Evolutionary conservation across 2,329 filamentous ascomycete species (phyloP).

Genomic region (Trichoderma gracile): DNA sequence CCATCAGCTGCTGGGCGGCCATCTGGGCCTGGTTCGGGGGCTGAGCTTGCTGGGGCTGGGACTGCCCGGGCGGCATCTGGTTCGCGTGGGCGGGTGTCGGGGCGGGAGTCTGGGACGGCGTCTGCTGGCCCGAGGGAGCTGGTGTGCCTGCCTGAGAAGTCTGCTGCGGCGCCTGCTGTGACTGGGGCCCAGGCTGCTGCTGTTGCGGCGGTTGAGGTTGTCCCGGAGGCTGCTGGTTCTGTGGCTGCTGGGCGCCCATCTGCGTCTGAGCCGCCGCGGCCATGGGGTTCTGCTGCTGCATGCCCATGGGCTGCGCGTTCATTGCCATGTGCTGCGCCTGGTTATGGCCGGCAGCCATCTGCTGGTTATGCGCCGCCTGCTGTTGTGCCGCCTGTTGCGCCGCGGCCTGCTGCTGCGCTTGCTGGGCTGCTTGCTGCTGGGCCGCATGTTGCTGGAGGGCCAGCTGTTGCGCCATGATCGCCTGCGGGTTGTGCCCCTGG

Average conservation of each 20-base stretch:
- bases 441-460: slow-evolving; percentile 45
- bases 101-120: slow-evolving; percentile 49
- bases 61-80: slow-evolving; percentile 37
- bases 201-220: slow-evolving; percentile 35
- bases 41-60: slow-evolving; percentile 37
- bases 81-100: slow-evolving; percentile 42
- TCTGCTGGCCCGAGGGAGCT: slow-evolving; percentile 48
- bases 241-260: slow-evolving; percentile 34
- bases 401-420: slow-evolving; percentile 40
- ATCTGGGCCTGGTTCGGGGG: slow-evolving; percentile 37
- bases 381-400: slow-evolving; percentile 31
- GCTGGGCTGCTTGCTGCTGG: slow-evolving; percentile 35
- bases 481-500: slow-evolving; percentile 37
- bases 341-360: slow-evolving; percentile 45
- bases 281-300: slow-evolving; percentile 48
- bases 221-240: slow-evolving; percentile 10
- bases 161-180: slow-evolving; percentile 50
- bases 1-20: slow-evolving; percentile 41
- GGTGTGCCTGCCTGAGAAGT: slow-evolving; percentile 46
- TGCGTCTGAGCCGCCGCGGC: slow-evolving; percentile 37
- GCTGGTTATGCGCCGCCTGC: slow-evolving; percentile 43
- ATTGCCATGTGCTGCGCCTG: slow-evolving; percentile 52
- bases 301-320: slow-evolving; percentile 48
- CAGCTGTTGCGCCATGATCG: slow-evolving; percentile 51
- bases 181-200: slow-evolving; percentile 32